phyloP scores from a whole-genome alignment of 1,284 basidiomycete species.

The Fistulina hepatica region DNA sequence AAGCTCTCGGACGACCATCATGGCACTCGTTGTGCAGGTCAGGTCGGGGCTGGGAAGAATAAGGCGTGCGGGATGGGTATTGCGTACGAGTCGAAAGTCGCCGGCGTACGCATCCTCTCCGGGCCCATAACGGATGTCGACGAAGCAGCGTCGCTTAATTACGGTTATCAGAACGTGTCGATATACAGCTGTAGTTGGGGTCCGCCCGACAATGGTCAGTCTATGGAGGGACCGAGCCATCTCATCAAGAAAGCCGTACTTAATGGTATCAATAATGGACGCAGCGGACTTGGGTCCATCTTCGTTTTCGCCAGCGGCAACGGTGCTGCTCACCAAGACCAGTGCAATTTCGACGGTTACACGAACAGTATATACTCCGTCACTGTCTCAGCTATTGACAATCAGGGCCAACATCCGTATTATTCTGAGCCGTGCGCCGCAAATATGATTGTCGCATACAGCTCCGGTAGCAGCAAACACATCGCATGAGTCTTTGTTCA shows the following conservation, averaged over 20 bases:
- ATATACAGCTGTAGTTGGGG: constrained; percentile 99
- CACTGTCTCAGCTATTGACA: constrained; percentile 90
- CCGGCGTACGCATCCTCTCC: constrained; percentile 92
- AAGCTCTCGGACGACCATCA: constrained; percentile 89
- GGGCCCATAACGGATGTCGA: constrained; percentile 97
- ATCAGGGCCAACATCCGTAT: constrained; percentile 87
- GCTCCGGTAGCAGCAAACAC: constrained; percentile 88
- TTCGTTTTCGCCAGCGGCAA: constrained; percentile 99
- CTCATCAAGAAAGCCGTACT: constrained; percentile 92
- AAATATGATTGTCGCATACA: constrained; percentile 93
- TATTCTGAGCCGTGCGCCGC: constrained; percentile 97
- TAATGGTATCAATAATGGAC: constrained; percentile 89
- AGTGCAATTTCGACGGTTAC: constrained; percentile 99
- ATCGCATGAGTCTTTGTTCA: constrained; percentile 51
- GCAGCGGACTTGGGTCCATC: constrained; percentile 83
- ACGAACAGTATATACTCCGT: constrained; percentile 97
- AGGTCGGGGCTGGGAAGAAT: constrained; percentile 96
- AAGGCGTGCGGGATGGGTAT: constrained; percentile 93
- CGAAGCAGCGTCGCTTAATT: constrained; percentile 94
- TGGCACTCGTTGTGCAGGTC: constrained; percentile 96
- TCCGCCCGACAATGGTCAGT: constrained; percentile 88
- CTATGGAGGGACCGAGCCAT: constrained; percentile 92
- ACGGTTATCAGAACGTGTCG: constrained; percentile 83
- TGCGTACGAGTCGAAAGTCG: constrained; percentile 84
- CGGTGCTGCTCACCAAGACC: constrained; percentile 84